Evolutionary conservation across 1,139 yeast genomes (phyloP), one percentile per base, ranked within the genome.

Genomic region (Suhomyces atakaporum): DNA sequence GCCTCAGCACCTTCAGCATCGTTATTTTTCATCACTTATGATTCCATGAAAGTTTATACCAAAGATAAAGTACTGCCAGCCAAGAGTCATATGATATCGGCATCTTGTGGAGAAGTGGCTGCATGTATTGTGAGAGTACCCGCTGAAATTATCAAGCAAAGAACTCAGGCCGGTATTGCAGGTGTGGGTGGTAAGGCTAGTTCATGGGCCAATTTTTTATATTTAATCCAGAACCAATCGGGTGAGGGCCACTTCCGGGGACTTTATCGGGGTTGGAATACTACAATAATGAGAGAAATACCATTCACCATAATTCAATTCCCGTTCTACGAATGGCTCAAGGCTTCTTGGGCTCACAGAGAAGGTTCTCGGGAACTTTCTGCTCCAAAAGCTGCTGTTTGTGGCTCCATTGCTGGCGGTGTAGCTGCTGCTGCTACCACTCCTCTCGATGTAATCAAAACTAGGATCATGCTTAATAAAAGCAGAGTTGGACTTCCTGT

Each of bases 1-100:
- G 98, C 97, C 0, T 85, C 95, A 36, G 97, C 98, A 0, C 99
- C 99, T 0, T 75, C 84, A 35, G 97, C 97, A 0, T 76, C 97
- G 7, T 66, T 92, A 27, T 92, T 92, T 56, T 92, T 92, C 59
- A 75, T 89, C 40, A 84, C 96, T 3, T 92, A 92, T 56, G 98
- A 92, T 55, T 69, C 82, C 4, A 67, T 82, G 62, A 92, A 92
- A 52, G 58, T 62, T 6, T 56, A 61, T 30, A 67, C 88, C 27
- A 69, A 73, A 30, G 63, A 58, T 32, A n/a, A 12, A 4, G 45
- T 63, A 20, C 57, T 56, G 44, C 77, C 82, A 7, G 55, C 69
- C 1, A 50, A 72, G 25, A 58, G 69, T 42, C 97, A 92, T 56
- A 90, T 92, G 97, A 46, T 78, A 3, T 74, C 94, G 10, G 96